Percentiles rank a stretch among this genome's conserved stretches.
Evolutionary conservation across 305 asterid genomes (phyloP).

Genomic region (Fraxinus sp.): DNA sequence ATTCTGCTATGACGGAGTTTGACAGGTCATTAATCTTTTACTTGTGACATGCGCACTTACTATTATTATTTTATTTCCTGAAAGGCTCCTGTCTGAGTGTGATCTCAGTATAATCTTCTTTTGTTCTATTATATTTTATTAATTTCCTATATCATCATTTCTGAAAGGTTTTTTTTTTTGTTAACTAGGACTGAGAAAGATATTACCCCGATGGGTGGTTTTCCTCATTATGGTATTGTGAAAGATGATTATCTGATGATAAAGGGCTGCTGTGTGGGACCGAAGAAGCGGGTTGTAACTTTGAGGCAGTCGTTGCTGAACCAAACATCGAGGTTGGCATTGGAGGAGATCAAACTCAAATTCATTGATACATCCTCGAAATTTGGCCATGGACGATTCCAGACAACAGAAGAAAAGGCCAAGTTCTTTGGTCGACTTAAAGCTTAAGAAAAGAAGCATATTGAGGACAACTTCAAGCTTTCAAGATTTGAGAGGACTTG

Average conservation of each 20-base stretch:
- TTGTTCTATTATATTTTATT: background rate
- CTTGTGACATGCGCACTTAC: background rate
- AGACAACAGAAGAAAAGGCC: conserved; percentile 74
- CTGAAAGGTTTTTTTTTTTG: background rate
- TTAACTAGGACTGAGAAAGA: conserved; percentile 77
- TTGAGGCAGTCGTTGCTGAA: conserved; percentile 69
- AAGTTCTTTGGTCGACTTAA: conserved; percentile 66
- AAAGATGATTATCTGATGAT: conserved; percentile 80
- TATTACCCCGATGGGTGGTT: conserved; percentile 85
- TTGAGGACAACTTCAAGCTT: background rate
- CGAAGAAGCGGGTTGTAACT: conserved; percentile 84
- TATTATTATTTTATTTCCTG: background rate
- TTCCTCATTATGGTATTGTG: conserved; percentile 85
- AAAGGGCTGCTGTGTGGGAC: conserved; percentile 86
- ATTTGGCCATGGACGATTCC: conserved; percentile 93
- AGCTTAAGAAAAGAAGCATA: conserved; percentile 34
- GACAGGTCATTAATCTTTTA: conserved; percentile 49
- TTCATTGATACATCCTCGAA: conserved; percentile 83
- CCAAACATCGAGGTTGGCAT: conserved; percentile 72
- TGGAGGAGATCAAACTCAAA: conserved; percentile 80
- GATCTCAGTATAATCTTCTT: background rate
- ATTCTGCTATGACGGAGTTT: conserved; percentile 63
- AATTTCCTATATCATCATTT: background rate
- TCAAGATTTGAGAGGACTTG: background rate
- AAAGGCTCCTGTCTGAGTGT: background rate